phyloP scores from a whole-genome alignment of 495 filamentous ascomycete genomes.

The Podospora australis region DNA sequence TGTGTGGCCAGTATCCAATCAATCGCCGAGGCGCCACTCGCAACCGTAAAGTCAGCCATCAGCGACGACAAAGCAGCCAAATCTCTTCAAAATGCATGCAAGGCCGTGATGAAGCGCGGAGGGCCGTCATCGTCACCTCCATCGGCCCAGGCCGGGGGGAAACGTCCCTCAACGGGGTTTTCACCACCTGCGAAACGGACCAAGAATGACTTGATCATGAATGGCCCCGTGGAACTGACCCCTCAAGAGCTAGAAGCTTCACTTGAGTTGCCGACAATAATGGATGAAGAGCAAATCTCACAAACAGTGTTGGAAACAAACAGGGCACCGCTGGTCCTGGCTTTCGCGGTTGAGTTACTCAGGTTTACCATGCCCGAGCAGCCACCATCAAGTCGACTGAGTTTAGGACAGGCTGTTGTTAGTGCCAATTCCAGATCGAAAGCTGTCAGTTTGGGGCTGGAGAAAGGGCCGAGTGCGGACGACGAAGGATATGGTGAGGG shows the following conservation, averaged over 20 bases:
- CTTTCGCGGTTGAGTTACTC: constrained; percentile 67
- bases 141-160: constrained; percentile 19
- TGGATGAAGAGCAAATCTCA: constrained; percentile 53
- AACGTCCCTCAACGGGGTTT: constrained; percentile 26
- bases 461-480: constrained; percentile 58
- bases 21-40: constrained; percentile 54
- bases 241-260: constrained; percentile 60
- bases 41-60: constrained; percentile 53
- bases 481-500: constrained; percentile 69
- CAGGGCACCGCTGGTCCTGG: constrained; percentile 71
- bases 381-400: constrained; percentile 71
- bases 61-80: constrained; percentile 66
- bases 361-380: constrained; percentile 78
- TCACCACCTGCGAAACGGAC: constrained; percentile 34
- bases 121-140: background rate
- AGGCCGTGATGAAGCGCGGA: constrained; percentile 50
- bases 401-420: constrained; percentile 71
- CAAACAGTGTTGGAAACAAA: constrained; percentile 62
- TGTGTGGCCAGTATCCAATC: constrained; percentile 44
- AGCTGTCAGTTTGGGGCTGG: constrained; percentile 65
- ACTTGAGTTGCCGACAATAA: constrained; percentile 52
- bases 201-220: constrained; percentile 33
- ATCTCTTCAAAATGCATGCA: constrained; percentile 58
- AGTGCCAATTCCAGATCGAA: constrained; percentile 70
- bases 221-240: constrained; percentile 34